Base-by-base conservation (phyloP, 1,139 yeast genomes). In the Saccharomyces hybrid region DNA sequence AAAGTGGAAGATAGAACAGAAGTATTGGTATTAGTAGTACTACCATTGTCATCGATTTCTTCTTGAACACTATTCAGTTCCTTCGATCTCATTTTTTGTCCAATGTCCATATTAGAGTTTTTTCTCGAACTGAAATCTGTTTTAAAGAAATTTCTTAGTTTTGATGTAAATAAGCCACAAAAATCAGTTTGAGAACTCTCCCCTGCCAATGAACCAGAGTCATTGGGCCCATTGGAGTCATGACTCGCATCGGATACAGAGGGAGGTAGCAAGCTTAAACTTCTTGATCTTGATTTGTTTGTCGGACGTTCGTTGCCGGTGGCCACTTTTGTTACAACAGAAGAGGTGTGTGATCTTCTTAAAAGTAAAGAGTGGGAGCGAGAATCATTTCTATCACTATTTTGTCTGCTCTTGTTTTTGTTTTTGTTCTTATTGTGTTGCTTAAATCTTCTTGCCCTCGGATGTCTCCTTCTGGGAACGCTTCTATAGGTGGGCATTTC, bases 401-500 rank as follows among this genome's bases (percentile, higher is more conserved):
- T 49, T 46, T 23, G 47, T 49, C 25, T 16, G 27, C 20, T 7
- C 42, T 51, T 46, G 28, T 31, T 9, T 16, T 47, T 50, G 65
- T 59, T 53, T 63, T 54, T 26, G 62, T 56, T 51, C 50, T 30
- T 48, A 32, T 23, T 51, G 28, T 48, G 44, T 52, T 47, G 16
- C 49, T 50, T 20, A 51, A 56, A n/a, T 67, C 28, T 61, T 34
- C 62, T 55, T 47, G 60, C 59, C 26, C 71, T 65, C 54, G 80
- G 69, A 48, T 81, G 67, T 66, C 90, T 75, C 61, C 91, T 75
- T 61, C 90, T 73, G 4, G 95, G 95, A 8, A 86, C 88, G 0
- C 88, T 83, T 63, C 89, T 74, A 67, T 84, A 86, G 26, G 74
- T 74, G 1, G 95, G 93, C 66, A 81, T 66, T 50, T 81, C 83